Conservation (phyloP, 1,284 basidiomycete species). For the Irpex sp. region DNA sequence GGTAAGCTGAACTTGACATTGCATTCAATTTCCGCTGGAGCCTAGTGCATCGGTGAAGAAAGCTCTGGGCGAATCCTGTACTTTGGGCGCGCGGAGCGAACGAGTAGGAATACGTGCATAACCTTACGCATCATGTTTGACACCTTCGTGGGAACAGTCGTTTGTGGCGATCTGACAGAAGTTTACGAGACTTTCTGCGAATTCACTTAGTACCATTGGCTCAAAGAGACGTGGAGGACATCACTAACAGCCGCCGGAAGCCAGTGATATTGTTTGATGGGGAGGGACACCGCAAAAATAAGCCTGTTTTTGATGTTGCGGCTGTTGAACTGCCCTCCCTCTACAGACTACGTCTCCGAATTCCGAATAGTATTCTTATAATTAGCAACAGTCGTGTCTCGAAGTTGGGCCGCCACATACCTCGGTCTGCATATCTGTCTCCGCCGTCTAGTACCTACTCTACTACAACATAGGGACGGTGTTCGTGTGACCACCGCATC, state of each 20-base stretch:
- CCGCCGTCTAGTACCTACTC: no score
- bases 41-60: neutral
- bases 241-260: neutral
- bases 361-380: neutral
- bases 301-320: neutral
- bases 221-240: neutral
- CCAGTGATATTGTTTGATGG: neutral
- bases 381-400: neutral
- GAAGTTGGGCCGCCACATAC: neutral
- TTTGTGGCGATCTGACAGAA: neutral
- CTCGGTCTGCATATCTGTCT: neutral
- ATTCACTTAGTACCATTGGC: neutral
- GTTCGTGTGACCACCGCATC: no score
- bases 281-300: neutral
- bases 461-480: no score
- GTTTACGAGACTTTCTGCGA: neutral
- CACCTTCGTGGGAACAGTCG: neutral
- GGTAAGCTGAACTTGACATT: neutral
- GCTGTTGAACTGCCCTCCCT: neutral
- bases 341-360: neutral
- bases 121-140: neutral
- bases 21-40: neutral
- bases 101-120: neutral
- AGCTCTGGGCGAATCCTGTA: neutral
- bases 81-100: neutral